Percentiles rank a stretch among this genome's conserved stretches.
Conservation (phyloP, 306 rosid genomes). For the Citrullus mucosospermus region DNA sequence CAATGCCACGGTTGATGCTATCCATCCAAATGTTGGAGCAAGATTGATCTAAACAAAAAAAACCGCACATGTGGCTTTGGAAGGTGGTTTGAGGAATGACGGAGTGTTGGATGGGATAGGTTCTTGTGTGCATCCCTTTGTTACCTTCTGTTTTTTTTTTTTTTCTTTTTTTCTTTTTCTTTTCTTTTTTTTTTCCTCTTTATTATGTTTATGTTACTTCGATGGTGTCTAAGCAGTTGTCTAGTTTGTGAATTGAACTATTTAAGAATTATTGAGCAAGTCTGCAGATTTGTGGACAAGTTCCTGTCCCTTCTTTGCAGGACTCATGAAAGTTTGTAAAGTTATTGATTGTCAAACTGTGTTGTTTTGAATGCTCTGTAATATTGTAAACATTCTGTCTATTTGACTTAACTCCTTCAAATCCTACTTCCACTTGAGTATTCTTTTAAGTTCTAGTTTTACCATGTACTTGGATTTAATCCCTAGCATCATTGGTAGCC, state of each 20-base stretch:
- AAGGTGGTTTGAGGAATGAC: constrained; percentile 13
- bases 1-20: constrained; percentile 8
- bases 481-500: not conserved
- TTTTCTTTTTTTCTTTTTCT: not conserved
- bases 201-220: constrained; percentile 11
- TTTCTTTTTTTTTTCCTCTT: no score
- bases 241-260: constrained; percentile 19
- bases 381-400: constrained; percentile 3
- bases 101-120: constrained; percentile 27
- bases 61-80: not conserved
- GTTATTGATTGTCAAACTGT: constrained; percentile 24
- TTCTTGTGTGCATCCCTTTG: constrained; percentile 18
- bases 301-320: constrained; percentile 22
- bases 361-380: constrained; percentile 17
- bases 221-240: constrained; percentile 18
- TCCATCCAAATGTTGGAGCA: constrained; percentile 19
- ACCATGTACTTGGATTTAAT: not conserved
- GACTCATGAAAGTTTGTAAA: constrained; percentile 26
- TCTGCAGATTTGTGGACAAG: constrained; percentile 14
- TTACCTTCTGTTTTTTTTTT: constrained; percentile 4
- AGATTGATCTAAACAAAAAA: not conserved
- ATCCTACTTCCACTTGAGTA: not conserved
- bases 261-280: not conserved
- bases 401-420: not conserved
- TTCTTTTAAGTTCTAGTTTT: not conserved